Percentiles rank a stretch among this genome's conserved stretches.
phyloP scores from a whole-genome alignment of 495 filamentous ascomycete genomes.

The Penicillium simplicissimum region DNA sequence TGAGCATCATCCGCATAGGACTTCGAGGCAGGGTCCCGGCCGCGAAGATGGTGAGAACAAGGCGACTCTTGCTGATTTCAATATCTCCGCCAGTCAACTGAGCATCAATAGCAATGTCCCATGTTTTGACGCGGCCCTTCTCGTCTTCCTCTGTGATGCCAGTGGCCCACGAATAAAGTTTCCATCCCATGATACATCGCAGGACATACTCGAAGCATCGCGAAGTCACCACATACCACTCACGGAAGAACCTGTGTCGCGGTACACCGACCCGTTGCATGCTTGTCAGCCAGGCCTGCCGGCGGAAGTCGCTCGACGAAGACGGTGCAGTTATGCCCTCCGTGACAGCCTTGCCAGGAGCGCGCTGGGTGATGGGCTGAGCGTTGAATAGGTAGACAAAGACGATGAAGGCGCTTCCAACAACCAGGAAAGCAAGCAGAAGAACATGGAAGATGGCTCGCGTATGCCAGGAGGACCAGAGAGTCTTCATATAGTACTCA shows the following conservation, averaged over 20 bases:
- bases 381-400: slow-evolving; percentile 67
- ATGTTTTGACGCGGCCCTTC: slow-evolving; percentile 83
- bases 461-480: slow-evolving; percentile 44
- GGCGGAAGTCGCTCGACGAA: slow-evolving; percentile 81
- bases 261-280: slow-evolving; percentile 96
- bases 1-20: slow-evolving; percentile 84
- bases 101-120: slow-evolving; percentile 92
- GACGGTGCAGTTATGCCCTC: slow-evolving; percentile 57
- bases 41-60: slow-evolving; percentile 85
- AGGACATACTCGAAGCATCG: slow-evolving; percentile 80
- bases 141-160: slow-evolving; percentile 85
- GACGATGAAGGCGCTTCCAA: slow-evolving; percentile 68
- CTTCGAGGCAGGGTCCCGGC: slow-evolving; percentile 85
- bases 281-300: slow-evolving; percentile 91
- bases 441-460: slow-evolving; percentile 47
- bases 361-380: slow-evolving; percentile 37
- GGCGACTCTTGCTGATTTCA: slow-evolving; percentile 82
- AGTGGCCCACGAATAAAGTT: slow-evolving; percentile 72
- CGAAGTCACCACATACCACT: slow-evolving; percentile 74
- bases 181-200: slow-evolving; percentile 75
- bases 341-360: slow-evolving; percentile 23
- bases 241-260: slow-evolving; percentile 78
- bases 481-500: slow-evolving; percentile 30
- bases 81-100: slow-evolving; percentile 92
- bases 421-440: slow-evolving; percentile 61